Evolutionary conservation across 2,329 filamentous ascomycete species (phyloP).

Genomic region (Fusarium staphyleae): DNA sequence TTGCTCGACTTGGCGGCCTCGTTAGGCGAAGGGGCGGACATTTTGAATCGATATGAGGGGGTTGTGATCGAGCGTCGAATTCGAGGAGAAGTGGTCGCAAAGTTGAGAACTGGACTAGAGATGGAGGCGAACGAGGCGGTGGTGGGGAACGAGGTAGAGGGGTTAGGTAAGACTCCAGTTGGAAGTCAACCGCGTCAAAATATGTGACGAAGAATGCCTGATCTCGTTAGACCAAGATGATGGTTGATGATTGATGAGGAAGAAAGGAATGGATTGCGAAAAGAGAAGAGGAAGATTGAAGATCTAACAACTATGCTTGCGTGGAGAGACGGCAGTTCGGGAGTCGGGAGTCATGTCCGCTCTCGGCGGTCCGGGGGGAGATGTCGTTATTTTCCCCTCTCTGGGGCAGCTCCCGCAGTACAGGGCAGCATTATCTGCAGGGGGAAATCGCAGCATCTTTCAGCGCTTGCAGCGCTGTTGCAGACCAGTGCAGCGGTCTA

Average conservation of each 20-base stretch:
- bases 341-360: constrained; percentile 42
- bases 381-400: constrained; percentile 14
- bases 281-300: constrained; percentile 10
- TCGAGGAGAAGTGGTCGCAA: constrained; percentile 1
- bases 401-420: constrained; percentile 24
- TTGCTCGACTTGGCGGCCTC: constrained; percentile 47
- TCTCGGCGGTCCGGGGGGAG: constrained; percentile 38
- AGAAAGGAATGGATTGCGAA: constrained; percentile 14
- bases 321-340: constrained; percentile 28
- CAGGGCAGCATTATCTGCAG: constrained; percentile 8
- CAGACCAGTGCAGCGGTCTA: constrained; percentile 9
- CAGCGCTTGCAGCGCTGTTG: constrained; percentile 16
- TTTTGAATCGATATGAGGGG: constrained; percentile 12
- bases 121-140: background rate
- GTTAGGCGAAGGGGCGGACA: constrained; percentile 37
- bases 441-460: background rate
- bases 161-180: constrained; percentile 4
- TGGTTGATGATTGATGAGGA: constrained; percentile 9
- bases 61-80: background rate
- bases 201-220: constrained; percentile 1
- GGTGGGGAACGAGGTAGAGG: constrained; percentile 7
- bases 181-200: background rate
- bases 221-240: constrained; percentile 5
- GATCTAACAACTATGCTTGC: constrained; percentile 23
- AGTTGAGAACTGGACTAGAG: background rate